Evolutionary conservation across 768 basidiomycete species (phyloP), one percentile per base, ranked within the genome.

Genomic region (Mycena epipterygia): DNA sequence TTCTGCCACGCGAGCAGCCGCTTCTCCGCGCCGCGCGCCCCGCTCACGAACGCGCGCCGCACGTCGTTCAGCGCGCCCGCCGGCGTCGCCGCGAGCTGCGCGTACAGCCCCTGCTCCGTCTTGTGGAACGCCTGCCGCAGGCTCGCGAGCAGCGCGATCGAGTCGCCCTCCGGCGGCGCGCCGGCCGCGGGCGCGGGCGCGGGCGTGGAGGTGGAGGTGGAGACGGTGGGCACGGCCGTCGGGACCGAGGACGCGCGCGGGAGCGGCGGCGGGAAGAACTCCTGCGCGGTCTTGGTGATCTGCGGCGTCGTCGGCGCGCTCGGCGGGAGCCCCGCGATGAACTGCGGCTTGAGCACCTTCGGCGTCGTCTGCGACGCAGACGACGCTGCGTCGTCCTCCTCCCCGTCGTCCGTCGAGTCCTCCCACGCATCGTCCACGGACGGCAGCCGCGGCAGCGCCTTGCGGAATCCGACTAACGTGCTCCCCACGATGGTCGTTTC

Each of bases 1-100:
- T 79, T 81, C 79, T 91, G 86, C 92, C 91, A 93, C 0, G 90
- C 90, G 0, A 75, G 64, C 14, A 93, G 74, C 35, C 91, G 82
- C 69, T 85, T 86, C 66, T 84, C 82, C 9, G 90, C 86, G 0
- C 90, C 90, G 29, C 81, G 80, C 1, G 88, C 89, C 1, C 86
- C 82, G 1, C 84, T 82, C 13, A 86, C 62, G 74, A 93, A 94
- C 17, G 87, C 80, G 44, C 90, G 77, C 9, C 92, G 84, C 1
- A 90, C 89, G 67, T 93, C 88, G 73, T 93, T 93, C 67, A 93
- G 75, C n/a, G 78, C 78, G 1, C 77, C 72, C 9, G 78, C 76
- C 1, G 87, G 82, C 0, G 89, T 89, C 23, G 81, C 79, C 2
- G 83, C 80, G 2, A 93, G 82, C 71, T 90, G 87, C 0, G 76